These are phyloP conservation scores for Talaromyces sp. DNA, from an alignment of 2,329 filamentous ascomycete genomes.

Conservation along the genomic window DNA sequence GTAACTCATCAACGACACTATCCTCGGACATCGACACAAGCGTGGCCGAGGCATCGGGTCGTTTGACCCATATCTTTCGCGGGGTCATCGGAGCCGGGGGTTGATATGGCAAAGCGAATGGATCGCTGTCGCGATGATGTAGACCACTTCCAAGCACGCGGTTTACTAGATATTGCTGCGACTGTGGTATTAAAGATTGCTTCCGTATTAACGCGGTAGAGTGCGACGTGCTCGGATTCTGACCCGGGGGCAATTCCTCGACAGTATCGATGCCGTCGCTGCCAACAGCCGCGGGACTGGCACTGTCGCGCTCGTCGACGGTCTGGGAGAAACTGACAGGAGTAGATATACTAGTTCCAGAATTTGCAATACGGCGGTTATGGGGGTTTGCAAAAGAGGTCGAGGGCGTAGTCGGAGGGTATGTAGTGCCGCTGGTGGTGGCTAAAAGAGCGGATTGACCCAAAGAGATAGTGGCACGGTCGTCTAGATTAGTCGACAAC, in stretches of 20 bases:
- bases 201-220: slow-evolving; percentile 34
- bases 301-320: slow-evolving; percentile 1
- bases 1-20: slow-evolving; percentile 89
- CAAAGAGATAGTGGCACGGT: background rate
- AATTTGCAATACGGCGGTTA: background rate
- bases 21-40: slow-evolving; percentile 80
- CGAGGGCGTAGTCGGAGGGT: background rate
- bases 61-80: slow-evolving; percentile 91
- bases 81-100: slow-evolving; percentile 28
- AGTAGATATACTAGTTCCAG: background rate
- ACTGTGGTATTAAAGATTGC: slow-evolving; percentile 36
- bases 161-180: slow-evolving; percentile 35
- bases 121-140: slow-evolving; percentile 20
- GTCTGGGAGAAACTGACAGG: background rate
- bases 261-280: background rate
- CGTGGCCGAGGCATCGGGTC: slow-evolving; percentile 79
- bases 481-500: background rate
- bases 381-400: background rate
- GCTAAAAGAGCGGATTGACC: background rate
- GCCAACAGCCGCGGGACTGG: slow-evolving; percentile 8
- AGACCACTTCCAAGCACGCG: slow-evolving; percentile 27
- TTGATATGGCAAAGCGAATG: slow-evolving; percentile 11
- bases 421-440: background rate
- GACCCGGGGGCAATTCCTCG: background rate
- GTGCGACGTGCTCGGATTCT: slow-evolving; percentile 19